Percentiles rank a stretch among this genome's conserved stretches.
These are phyloP conservation scores for Neurospora sp. DNA, from an alignment of 495 filamentous ascomycete species.

Conservation along the genomic window DNA sequence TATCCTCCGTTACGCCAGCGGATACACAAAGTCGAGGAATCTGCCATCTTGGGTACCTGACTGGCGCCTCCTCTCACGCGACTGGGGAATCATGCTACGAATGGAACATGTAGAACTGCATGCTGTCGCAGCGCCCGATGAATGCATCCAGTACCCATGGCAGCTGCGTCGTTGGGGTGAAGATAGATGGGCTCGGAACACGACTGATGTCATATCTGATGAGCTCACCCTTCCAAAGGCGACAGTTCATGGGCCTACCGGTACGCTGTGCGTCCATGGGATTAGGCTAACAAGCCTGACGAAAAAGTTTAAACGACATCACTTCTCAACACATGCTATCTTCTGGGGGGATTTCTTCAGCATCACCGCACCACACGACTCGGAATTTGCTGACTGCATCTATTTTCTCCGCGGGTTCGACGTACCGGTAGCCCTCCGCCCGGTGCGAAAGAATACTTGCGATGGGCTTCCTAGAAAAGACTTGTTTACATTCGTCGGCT, in stretches of 20 bases:
- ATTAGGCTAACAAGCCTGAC: conserved; percentile 7
- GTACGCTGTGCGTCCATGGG: conserved; percentile 4
- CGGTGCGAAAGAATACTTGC: neutral
- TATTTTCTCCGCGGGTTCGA: conserved; percentile 9
- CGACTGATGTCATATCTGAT: neutral
- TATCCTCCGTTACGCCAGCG: conserved; percentile 9
- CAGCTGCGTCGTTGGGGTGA: neutral
- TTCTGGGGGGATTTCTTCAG: conserved; percentile 1
- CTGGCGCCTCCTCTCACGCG: conserved; percentile 7
- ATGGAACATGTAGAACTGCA: neutral
- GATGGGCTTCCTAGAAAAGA: neutral
- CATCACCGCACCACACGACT: conserved; percentile 1
- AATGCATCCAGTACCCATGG: neutral
- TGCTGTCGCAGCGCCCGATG: neutral
- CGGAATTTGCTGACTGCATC: neutral
- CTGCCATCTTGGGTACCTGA: conserved; percentile 18
- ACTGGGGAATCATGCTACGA: conserved; percentile 10
- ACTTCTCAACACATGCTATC: neutral
- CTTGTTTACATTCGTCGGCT: conserved; percentile 9
- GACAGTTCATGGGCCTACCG: conserved; percentile 7
- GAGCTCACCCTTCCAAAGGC: neutral
- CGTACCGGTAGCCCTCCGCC: conserved; percentile 7
- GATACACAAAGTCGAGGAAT: conserved; percentile 5
- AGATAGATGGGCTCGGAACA: neutral
- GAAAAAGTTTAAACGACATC: neutral